A percentile compares a stretch with the other conserved stretches of the same genome.
These are phyloP conservation scores for Candida railenensis DNA, from an alignment of 805 yeast species.

Conservation along the genomic window DNA sequence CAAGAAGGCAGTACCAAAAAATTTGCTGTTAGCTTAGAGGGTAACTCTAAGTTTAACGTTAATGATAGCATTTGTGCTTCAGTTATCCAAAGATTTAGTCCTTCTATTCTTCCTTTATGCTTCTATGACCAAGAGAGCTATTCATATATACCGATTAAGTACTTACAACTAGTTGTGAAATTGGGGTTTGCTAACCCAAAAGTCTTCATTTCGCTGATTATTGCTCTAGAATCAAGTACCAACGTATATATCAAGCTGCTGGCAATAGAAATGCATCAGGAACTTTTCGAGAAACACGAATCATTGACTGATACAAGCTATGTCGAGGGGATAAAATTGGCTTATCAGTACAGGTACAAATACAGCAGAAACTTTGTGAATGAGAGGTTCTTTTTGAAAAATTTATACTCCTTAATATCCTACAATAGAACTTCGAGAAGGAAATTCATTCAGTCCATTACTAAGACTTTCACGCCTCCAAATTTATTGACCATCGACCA, in stretches of 20 bases:
- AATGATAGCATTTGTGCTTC: conserved; percentile 76
- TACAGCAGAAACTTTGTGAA: conserved; percentile 15
- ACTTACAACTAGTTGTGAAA: conserved; percentile 54
- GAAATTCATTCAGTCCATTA: conserved; percentile 36
- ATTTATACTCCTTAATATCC: conserved; percentile 43
- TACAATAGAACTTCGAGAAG: conserved; percentile 37
- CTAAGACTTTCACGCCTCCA: conserved; percentile 12
- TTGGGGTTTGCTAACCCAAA: conserved; percentile 79
- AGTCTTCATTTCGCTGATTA: conserved; percentile 61
- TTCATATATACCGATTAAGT: conserved; percentile 52
- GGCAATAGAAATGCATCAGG: conserved; percentile 54
- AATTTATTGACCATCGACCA: neutral
- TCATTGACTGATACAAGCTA: conserved; percentile 67
- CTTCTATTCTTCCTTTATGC: conserved; percentile 48
- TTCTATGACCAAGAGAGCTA: conserved; percentile 42
- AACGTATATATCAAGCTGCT: conserved; percentile 39
- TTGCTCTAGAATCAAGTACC: conserved; percentile 64
- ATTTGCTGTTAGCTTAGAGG: conserved; percentile 53
- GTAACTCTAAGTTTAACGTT: conserved; percentile 41
- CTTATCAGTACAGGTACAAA: conserved; percentile 44
- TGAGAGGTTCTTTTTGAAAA: conserved; percentile 33
- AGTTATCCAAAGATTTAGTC: conserved; percentile 61
- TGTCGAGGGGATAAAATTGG: conserved; percentile 58
- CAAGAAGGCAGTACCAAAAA: neutral
- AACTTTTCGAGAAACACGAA: conserved; percentile 64